Base-by-base conservation (phyloP, 768 basidiomycete genomes). In the Suillus tomentosus region DNA sequence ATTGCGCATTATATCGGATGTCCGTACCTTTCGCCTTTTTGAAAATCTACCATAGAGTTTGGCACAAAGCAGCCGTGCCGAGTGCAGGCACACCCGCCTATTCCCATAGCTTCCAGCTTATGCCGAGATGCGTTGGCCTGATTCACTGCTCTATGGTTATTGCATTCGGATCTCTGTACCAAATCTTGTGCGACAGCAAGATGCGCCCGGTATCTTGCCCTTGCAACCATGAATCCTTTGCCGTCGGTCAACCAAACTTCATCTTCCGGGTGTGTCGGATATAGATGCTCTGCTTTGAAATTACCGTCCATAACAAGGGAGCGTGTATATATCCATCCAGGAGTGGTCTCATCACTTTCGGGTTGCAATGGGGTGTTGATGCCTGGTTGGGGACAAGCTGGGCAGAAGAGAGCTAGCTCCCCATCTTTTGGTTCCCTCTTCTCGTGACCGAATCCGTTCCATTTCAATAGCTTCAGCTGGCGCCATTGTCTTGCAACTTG, bases 21-120 rank as follows among this genome's bases (percentile, higher is more conserved):
- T n/a, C n/a, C n/a, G n/a, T n/a, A n/a, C n/a, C n/a, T n/a, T n/a
- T n/a, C n/a, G n/a, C n/a, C n/a, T n/a, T n/a, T n/a, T n/a, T n/a
- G n/a, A n/a, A n/a, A n/a, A n/a, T n/a, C n/a, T n/a, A n/a, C n/a
- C n/a, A n/a, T n/a, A n/a, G n/a, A n/a, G n/a, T n/a, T n/a, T n/a
- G n/a, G n/a, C n/a, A n/a, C n/a, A n/a, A n/a, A n/a, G n/a, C n/a
- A n/a, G n/a, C n/a, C 74, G 67, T 79, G 76, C 0, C 69, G 27
- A 2, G 69, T 70, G 61, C 75, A 78, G 1, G 72, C 72, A 57
- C 64, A 64, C 2, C 73, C 74, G 4, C 75, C 74, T 14, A 77
- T 69, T 11, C 76, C 73, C 10, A 72, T 74, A 2, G 64, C 65
- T 47, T 69, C 66, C 0, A 73, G 61, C 22, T 74, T 68, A n/a